Conservation (phyloP, 129 eudicot species). For the Glebionis coronaria region DNA sequence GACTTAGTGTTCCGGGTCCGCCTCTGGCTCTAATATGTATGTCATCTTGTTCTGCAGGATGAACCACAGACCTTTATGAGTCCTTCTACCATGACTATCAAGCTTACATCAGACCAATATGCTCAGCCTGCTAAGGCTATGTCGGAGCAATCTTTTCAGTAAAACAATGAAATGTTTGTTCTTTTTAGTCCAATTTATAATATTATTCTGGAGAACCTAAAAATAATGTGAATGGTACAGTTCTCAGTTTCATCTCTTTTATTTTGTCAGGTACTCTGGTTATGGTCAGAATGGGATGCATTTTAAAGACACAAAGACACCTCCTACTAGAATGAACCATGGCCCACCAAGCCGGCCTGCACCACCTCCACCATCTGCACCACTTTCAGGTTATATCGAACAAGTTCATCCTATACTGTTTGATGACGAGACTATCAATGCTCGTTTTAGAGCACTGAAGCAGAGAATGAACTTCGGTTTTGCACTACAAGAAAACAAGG, state of each 20-base stretch:
- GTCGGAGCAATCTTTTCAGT: slow-evolving; percentile 40
- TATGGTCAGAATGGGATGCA: neutral
- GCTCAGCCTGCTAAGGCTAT: slow-evolving; percentile 49
- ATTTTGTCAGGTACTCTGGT: slow-evolving; percentile 26
- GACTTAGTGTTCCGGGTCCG: too few relatives aligned
- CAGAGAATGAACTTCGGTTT: too few relatives aligned
- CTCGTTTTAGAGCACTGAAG: slow-evolving; percentile 89
- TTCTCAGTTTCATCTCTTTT: too few relatives aligned
- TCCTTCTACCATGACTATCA: slow-evolving; percentile 72
- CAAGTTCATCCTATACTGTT: slow-evolving; percentile 94
- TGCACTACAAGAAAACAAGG: too few relatives aligned
- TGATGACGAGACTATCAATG: slow-evolving; percentile 76
- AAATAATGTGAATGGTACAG: too few relatives aligned
- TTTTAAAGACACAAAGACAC: slow-evolving; percentile 9
- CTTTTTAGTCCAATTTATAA: too few relatives aligned
- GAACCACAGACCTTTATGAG: slow-evolving; percentile 78
- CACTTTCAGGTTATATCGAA: slow-evolving; percentile 18
- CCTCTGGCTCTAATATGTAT: slow-evolving; percentile 14
- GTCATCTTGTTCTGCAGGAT: slow-evolving; percentile 41
- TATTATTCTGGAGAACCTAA: too few relatives aligned
- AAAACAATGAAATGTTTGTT: slow-evolving; percentile 18
- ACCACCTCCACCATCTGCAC: slow-evolving; percentile 52
- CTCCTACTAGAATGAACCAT: slow-evolving; percentile 19
- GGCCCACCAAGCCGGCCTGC: slow-evolving; percentile 67
- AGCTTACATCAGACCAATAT: slow-evolving; percentile 39